Evolutionary conservation across 495 filamentous ascomycete species (phyloP).

Genomic region (Niebla homalea): DNA sequence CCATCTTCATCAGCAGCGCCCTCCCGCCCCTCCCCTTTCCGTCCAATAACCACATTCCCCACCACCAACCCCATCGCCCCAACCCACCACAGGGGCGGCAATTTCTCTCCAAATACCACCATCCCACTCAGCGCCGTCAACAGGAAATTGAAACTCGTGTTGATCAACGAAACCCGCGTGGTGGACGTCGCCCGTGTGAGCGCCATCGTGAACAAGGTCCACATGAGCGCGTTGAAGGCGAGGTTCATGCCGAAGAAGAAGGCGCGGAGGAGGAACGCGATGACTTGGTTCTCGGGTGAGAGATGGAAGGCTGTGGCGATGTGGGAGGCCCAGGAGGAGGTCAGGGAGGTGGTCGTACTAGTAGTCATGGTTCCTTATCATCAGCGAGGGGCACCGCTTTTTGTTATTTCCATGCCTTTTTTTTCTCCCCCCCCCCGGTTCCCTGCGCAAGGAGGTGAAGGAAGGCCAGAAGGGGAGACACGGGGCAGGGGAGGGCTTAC

Average conservation of each 20-base stretch:
- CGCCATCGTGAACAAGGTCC: conserved; percentile 73
- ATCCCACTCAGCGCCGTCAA: conserved; percentile 75
- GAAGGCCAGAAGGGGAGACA: neutral
- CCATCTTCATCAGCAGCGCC: neutral
- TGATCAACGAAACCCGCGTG: conserved; percentile 82
- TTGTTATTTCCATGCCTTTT: neutral
- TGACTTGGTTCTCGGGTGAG: conserved; percentile 10
- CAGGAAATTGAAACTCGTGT: conserved; percentile 87
- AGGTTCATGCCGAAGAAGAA: conserved; percentile 80
- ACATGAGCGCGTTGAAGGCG: conserved; percentile 86
- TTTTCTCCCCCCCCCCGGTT: neutral
- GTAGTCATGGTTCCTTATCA: no score
- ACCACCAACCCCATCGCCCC: conserved; percentile 74
- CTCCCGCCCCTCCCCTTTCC: conserved; percentile 46
- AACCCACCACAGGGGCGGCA: conserved; percentile 76
- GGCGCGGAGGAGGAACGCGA: conserved; percentile 26
- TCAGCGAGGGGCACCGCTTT: neutral
- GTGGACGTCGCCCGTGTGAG: conserved; percentile 72
- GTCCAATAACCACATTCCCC: conserved; percentile 82
- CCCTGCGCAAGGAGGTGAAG: no score
- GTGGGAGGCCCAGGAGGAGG: conserved; percentile 49
- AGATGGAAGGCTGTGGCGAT: conserved; percentile 47
- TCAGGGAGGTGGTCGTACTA: conserved; percentile 78
- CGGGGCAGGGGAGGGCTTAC: conserved; percentile 30
- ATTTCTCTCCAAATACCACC: conserved; percentile 54